A percentile compares a stretch with the other conserved stretches of the same genome.
These are phyloP conservation scores for Chaetoscypha palmicola DNA, from an alignment of 2,329 filamentous ascomycete genomes.

Conservation along the genomic window DNA sequence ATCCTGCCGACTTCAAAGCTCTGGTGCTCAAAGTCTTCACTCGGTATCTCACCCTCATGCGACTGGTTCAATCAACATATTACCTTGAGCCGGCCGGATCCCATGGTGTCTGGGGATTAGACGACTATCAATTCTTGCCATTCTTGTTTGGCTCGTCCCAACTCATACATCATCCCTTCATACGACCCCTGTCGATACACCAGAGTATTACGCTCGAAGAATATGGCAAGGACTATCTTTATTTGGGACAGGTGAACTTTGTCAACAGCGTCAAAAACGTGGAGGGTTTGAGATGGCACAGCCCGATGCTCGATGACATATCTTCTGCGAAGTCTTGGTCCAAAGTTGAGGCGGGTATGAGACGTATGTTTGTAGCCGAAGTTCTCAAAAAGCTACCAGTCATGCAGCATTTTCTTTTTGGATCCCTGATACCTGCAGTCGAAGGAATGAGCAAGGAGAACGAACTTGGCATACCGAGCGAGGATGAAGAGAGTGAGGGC, in stretches of 20 bases:
- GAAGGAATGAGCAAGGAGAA: slow-evolving; percentile 70
- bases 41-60: slow-evolving; percentile 81
- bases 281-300: slow-evolving; percentile 90
- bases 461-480: slow-evolving; percentile 40
- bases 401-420: slow-evolving; percentile 98
- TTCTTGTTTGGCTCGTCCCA: slow-evolving; percentile 94
- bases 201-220: slow-evolving; percentile 83
- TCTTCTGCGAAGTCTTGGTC: slow-evolving; percentile 80
- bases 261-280: slow-evolving; percentile 97
- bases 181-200: slow-evolving; percentile 76
- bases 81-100: slow-evolving; percentile 96
- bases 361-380: slow-evolving; percentile 91
- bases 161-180: slow-evolving; percentile 74
- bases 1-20: slow-evolving; percentile 59
- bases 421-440: slow-evolving; percentile 70
- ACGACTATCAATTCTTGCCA: slow-evolving; percentile 95
- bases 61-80: slow-evolving; percentile 80
- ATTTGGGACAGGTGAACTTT: slow-evolving; percentile 86
- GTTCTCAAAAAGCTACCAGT: slow-evolving; percentile 90
- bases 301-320: slow-evolving; percentile 97
- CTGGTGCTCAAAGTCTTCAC: slow-evolving; percentile 73
- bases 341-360: slow-evolving; percentile 93
- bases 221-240: slow-evolving; percentile 74
- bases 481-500: slow-evolving; percentile 44
- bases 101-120: slow-evolving; percentile 94